These are phyloP conservation scores for Acacia pycnantha DNA, from an alignment of 331 rosid species.

Conservation along the genomic window DNA sequence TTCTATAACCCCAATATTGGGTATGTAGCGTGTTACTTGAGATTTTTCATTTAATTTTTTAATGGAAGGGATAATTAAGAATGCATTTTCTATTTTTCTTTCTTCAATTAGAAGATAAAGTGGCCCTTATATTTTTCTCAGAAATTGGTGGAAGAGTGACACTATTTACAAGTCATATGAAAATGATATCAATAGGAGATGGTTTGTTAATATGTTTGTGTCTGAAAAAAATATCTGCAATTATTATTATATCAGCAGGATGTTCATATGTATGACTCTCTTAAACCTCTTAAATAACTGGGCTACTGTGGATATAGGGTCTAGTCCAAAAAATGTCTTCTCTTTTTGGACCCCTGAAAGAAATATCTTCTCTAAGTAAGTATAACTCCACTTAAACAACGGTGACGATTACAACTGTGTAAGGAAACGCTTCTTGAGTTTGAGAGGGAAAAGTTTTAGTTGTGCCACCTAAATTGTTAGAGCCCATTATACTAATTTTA, in stretches of 20 bases:
- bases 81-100: not conserved
- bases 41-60: not conserved
- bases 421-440: not conserved
- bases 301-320: slow-evolving; percentile 6
- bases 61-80: slow-evolving; percentile 1
- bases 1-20: slow-evolving; percentile 87
- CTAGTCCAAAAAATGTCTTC: slow-evolving; percentile 11
- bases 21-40: slow-evolving; percentile 42
- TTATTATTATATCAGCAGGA: not conserved
- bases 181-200: slow-evolving; percentile 1
- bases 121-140: not conserved
- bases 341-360: not conserved
- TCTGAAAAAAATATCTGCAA: slow-evolving; percentile 4
- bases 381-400: slow-evolving; percentile 1
- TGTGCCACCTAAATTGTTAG: not conserved
- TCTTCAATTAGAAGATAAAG: not conserved
- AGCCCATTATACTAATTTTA: not conserved
- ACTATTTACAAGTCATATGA: not conserved
- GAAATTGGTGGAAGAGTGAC: not conserved
- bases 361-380: slow-evolving; percentile 11
- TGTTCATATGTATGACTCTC: not conserved
- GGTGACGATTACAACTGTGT: not conserved
- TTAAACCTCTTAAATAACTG: not conserved
- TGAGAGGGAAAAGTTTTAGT: slow-evolving; percentile 11
- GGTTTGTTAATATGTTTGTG: slow-evolving; percentile 9